Base-by-base conservation (phyloP, 2,329 filamentous ascomycete genomes). In the Ophiostoma sp. region DNA sequence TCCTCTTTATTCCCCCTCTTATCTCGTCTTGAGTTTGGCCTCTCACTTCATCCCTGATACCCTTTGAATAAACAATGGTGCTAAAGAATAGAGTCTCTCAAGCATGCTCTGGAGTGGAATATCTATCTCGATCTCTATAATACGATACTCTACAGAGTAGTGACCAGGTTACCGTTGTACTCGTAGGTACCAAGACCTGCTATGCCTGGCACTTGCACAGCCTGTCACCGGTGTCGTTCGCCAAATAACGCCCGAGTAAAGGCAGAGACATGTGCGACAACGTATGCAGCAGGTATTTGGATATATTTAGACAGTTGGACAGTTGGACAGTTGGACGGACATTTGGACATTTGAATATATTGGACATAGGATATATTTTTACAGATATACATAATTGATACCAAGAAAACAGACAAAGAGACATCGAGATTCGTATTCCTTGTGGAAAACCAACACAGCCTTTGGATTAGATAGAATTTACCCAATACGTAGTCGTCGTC, bases 221-320 rank as follows among this genome's bases (percentile, higher is more conserved):
- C 52, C 52, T 57, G 52, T 57, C 52, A 57, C 64, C 17, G n/a
- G 31, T 64, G 31, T 64, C 33, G 36, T 64, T 33, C 31, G 60
- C 23, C 52, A 57, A 57, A 15, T 31, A 57, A 57, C 52, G 52
- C 52, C 52, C 52, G 52, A 57, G 23, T 57, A 17, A 23, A 57
- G 52, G 10, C 48, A 48, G 48, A 57, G 52, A 57, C 52, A 57
- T 57, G 52, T 57, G n/a, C n/a, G 48, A 54, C 52, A 27, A 17
- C 15, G 10, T 1, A 11, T 31, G 27, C 27, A 39, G 8, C 10
- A 39, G 36, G 36, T 39, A 2, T 41, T 11, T 13, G 15, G 7
- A 41, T 41, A 4, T 15, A 41, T 13, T 4, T 1, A 39, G 36
- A 10, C 4, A 48, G 4, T 20, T 48, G 15, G n/a, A n/a, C n/a